Evolutionary conservation across 495 filamentous ascomycete species (phyloP), one percentile per base, ranked within the genome.

Genomic region (Xylaria palmicola): DNA sequence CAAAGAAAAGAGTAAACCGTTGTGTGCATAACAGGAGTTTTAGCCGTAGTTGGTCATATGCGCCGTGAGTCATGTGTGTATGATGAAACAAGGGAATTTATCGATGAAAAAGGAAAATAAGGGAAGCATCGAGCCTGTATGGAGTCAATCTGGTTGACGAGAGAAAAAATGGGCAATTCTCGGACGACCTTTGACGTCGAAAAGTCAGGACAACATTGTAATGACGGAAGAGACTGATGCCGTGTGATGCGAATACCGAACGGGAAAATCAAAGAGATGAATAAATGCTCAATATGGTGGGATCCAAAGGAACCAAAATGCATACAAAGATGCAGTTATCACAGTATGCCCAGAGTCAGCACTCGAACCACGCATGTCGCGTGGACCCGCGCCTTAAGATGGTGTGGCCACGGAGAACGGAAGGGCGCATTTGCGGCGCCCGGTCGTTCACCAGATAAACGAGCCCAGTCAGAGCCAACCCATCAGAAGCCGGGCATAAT

Each of bases 51-150:
- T 62, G 51, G 22, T 62, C 60, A 62, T 62, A 51, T 57, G 60
- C 60, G 52, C 60, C 60, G 60, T 62, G 60, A 62, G 60, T 62
- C 60, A 52, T 62, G 60, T 43, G n/a, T 56, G 44, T 41, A 57
- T 48, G 12, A 48, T 47, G 30, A 49, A 54, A 50, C 17, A 51
- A 56, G 53, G 52, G 60, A 62, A 56, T 32, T 43, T 39, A 37
- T 36, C 27, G 13, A 55, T 13, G 55, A 47, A 40, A 29, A 48
- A 55, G n/a, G 27, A 47, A 61, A 54, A 13, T 22, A 55, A 26
- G 27, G 55, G 36, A 56, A 19, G 41, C 30, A 47, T 48, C 40
- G 17, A n/a, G 19, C 27, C 41, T 19, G n/a, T 47, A 19, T 37
- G 29, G n/a, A 26, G n/a, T 47, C 20, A 41, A 24, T n/a, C 55